Conservation (phyloP, 345 rosid genomes). For the Lumnitzera littorea region DNA sequence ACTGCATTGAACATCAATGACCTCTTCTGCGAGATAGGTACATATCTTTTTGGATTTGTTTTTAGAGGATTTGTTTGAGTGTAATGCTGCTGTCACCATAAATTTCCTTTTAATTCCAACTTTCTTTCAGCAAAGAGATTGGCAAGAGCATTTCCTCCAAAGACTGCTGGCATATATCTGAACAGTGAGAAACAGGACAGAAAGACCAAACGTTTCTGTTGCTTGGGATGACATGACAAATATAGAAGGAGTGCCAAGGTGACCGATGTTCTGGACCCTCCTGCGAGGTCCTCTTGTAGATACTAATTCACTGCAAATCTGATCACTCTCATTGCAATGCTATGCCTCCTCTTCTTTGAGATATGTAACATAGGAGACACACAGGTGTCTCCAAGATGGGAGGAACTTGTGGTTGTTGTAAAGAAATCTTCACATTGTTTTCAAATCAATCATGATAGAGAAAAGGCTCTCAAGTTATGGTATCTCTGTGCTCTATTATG, state of each 20-base stretch:
- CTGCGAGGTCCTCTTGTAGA: neutral
- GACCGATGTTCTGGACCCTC: neutral
- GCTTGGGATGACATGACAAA: constrained; percentile 28
- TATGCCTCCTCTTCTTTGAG: too few relatives aligned
- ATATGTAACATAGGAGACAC: too few relatives aligned
- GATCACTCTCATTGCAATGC: too few relatives aligned
- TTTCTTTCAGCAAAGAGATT: constrained; percentile 42
- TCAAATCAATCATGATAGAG: too few relatives aligned
- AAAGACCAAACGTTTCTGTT: constrained; percentile 36
- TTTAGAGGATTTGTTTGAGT: too few relatives aligned
- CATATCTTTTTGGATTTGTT: too few relatives aligned
- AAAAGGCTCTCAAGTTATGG: too few relatives aligned
- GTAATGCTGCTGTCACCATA: neutral
- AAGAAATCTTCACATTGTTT: too few relatives aligned
- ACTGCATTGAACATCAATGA: constrained; percentile 27
- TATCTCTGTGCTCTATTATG: too few relatives aligned
- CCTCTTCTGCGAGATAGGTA: constrained; percentile 35
- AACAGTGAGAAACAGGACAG: constrained; percentile 22
- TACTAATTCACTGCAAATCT: neutral
- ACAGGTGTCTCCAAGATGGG: too few relatives aligned
- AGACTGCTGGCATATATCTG: constrained; percentile 30
- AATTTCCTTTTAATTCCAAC: neutral
- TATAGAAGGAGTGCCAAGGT: neutral
- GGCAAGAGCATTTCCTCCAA: constrained; percentile 30
- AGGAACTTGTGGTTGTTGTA: too few relatives aligned